phyloP scores from a whole-genome alignment of 805 yeast genomes.

The Starmerella asiatica region DNA sequence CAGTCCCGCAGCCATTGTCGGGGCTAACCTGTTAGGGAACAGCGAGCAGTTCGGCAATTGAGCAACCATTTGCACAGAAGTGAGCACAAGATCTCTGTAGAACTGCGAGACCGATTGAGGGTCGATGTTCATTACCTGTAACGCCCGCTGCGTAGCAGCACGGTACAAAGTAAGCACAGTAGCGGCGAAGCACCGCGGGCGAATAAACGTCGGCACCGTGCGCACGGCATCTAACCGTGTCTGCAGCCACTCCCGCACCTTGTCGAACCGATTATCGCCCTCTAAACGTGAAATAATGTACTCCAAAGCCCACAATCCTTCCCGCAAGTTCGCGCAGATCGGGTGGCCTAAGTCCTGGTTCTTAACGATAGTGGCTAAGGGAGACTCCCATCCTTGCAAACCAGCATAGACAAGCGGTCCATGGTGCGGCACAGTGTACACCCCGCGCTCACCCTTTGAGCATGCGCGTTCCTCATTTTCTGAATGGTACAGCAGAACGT shows the following conservation, averaged over 20 bases:
- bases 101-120: constrained; percentile 49
- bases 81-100: constrained; percentile 63
- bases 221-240: constrained; percentile 40
- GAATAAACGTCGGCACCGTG: constrained; percentile 53
- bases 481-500: constrained; percentile 59
- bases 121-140: constrained; percentile 36
- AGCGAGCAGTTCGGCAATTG: constrained; percentile 59
- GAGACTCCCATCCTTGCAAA: constrained; percentile 79
- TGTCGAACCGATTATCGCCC: constrained; percentile 30
- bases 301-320: constrained; percentile 84
- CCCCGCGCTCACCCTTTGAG: constrained; percentile 57
- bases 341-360: constrained; percentile 76
- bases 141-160: constrained; percentile 58
- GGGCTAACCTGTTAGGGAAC: constrained; percentile 43
- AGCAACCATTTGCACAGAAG: constrained; percentile 81
- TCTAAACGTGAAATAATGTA: constrained; percentile 51
- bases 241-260: constrained; percentile 53
- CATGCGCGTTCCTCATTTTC: constrained; percentile 82
- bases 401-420: constrained; percentile 80
- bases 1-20: constrained; percentile 87
- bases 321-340: constrained; percentile 61
- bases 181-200: constrained; percentile 78
- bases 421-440: constrained; percentile 56
- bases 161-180: constrained; percentile 74
- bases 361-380: constrained; percentile 46